Conservation (phyloP, 306 rosid species). For the Sphenostylis stenocarpa region DNA sequence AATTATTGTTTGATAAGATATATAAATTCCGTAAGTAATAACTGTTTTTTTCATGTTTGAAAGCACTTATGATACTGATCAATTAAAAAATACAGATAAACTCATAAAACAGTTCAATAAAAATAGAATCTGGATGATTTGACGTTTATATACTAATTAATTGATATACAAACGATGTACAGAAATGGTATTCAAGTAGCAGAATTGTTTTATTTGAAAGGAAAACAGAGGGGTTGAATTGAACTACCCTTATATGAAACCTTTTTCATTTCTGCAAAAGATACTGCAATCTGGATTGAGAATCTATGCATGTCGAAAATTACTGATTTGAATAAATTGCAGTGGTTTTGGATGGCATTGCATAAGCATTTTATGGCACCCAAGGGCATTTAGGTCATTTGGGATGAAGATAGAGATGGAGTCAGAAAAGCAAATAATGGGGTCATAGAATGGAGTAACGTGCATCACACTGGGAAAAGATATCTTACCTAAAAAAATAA, state of each 20-base stretch:
- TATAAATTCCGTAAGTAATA: neutral
- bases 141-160: neutral
- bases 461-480: conserved; percentile 36
- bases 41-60: neutral
- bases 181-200: neutral
- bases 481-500: neutral
- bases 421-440: conserved; percentile 18
- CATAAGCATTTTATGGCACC: neutral
- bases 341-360: neutral
- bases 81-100: neutral
- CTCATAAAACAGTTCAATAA: neutral
- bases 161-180: neutral
- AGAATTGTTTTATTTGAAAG: neutral
- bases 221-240: neutral
- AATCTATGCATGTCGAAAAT: neutral
- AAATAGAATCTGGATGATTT: neutral
- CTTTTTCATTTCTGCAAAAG: neutral
- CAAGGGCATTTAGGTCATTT: conserved; percentile 19
- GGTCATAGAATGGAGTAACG: neutral
- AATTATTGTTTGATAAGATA: too few relatives aligned
- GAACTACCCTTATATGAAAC: too few relatives aligned
- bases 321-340: conserved; percentile 2
- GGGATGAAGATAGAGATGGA: neutral
- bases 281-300: neutral
- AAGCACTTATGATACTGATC: neutral